Percentiles rank a stretch among this genome's conserved stretches.
phyloP scores from a whole-genome alignment of 208 protist species.

The Leishmania lainsoni region DNA sequence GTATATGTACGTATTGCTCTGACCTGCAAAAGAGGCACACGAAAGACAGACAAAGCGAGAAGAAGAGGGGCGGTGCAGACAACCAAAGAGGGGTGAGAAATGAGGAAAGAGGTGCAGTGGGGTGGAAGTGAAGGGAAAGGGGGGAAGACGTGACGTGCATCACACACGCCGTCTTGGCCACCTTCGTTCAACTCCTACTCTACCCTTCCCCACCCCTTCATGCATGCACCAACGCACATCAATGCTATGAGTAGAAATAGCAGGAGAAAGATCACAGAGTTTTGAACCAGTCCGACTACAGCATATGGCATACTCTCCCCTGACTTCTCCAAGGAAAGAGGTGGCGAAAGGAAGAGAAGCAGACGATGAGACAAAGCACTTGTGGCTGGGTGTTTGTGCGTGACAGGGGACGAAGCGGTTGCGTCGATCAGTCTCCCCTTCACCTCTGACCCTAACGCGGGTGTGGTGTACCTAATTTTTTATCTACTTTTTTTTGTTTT shows the following conservation, averaged over 20 bases:
- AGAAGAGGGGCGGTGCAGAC: not conserved
- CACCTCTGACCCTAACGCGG: not conserved
- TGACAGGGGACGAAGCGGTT: not conserved
- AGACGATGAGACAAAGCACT: not conserved
- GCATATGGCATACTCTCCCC: not conserved
- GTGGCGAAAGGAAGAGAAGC: not conserved
- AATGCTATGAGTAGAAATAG: not conserved
- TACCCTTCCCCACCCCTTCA: not conserved
- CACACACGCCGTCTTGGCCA: not conserved
- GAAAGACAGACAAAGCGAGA: slow-evolving; percentile 5
- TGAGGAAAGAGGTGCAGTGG: not conserved
- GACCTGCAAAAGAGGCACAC: not conserved
- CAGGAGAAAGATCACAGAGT: not conserved
- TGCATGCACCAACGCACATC: not conserved
- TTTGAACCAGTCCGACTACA: not conserved
- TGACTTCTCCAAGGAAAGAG: not conserved
- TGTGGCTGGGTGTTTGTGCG: not conserved
- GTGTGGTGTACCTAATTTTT: not conserved
- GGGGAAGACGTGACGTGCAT: not conserved
- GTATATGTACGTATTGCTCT: not conserved
- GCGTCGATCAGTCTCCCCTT: not conserved
- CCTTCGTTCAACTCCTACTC: not conserved
- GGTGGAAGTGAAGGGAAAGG: not conserved
- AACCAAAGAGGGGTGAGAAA: not conserved
- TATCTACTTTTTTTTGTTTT: not conserved